phyloP scores from a whole-genome alignment of 2,329 filamentous ascomycete species.

The Fusarium mexicanum region DNA sequence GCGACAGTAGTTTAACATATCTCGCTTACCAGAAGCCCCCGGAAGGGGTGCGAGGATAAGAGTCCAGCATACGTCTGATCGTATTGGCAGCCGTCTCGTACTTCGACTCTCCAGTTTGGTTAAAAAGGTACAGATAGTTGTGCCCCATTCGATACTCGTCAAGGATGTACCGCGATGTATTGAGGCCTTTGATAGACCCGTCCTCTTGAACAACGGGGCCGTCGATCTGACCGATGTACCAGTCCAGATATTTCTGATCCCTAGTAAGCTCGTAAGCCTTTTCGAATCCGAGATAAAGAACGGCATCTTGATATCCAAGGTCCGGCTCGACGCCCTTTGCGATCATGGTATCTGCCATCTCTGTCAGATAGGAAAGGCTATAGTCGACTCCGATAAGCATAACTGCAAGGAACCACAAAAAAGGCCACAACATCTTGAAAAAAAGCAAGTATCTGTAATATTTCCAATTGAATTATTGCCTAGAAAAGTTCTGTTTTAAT shows the following conservation, averaged over 20 bases:
- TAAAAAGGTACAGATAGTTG: conserved; percentile 59
- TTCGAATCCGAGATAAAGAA: conserved; percentile 58
- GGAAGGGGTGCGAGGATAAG: conserved; percentile 57
- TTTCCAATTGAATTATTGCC: fast-evolving
- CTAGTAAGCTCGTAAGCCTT: conserved; percentile 54
- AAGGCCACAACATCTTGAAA: fast-evolving
- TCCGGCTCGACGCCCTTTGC: conserved; percentile 49
- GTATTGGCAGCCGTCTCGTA: conserved; percentile 58
- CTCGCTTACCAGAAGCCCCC: conserved; percentile 59
- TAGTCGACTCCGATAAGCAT: neutral
- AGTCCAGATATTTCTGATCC: conserved; percentile 54
- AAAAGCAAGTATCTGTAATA: fast-evolving
- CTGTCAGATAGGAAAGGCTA: neutral
- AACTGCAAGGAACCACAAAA: fast-evolving
- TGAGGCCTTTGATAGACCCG: conserved; percentile 58
- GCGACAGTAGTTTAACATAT: fast-evolving
- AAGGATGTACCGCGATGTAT: conserved; percentile 57
- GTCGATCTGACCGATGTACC: conserved; percentile 56
- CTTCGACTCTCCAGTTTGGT: conserved; percentile 54
- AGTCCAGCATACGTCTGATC: conserved; percentile 56
- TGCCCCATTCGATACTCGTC: conserved; percentile 63
- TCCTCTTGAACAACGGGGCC: conserved; percentile 55
- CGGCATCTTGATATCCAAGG: conserved; percentile 56
- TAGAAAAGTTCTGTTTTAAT: fast-evolving
- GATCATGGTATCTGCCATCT: conserved; percentile 60